Evolutionary conservation across 2,329 filamentous ascomycete species (phyloP), one percentile per base, ranked within the genome.

Genomic region (Neonectria magnoliae): DNA sequence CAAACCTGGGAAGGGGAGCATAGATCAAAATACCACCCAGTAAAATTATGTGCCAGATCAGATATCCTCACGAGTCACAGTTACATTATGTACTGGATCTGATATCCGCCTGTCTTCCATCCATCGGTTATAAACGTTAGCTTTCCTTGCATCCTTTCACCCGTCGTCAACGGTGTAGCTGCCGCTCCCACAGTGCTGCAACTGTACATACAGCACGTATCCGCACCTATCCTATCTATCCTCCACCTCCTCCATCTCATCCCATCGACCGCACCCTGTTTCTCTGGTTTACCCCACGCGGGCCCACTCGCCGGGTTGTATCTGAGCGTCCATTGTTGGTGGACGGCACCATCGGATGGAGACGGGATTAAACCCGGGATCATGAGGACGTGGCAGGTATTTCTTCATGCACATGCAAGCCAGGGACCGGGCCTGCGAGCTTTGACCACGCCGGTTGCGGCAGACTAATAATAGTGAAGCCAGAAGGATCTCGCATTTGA

Each of bases 331-430:
- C 53, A 57, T 55, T 55, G 55, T 50, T 51, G 50, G 55, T 38
- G 55, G 61, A 50, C 55, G 51, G 55, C 51, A 56, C 56, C 52
- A 36, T 64, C 61, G 61, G 61, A 64, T 58, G 44, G 56, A 47
- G 56, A 47, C 56, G 61, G 56, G 45, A 54, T 27, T 18, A 16
- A 18, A 27, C 11, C 48, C 38, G 38, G 38, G 11, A 54, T 31
- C 25, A 42, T 51, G 33, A 31, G 25, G 45, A 51, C 45, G 36
- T 50, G 45, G 56, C 36, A 58, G 56, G 11, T 58, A 18, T 22
- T 58, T 47, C 25, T 31, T 20, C 44, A 44, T 56, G 56, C 56
- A 64, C 31, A 51, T 60, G 55, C 57, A 50, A 20, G 47, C 31
- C 31, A 53, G 38, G 42, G 20, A 31, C 33, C 2, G 11, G 22